Conservation (phyloP, 1,284 basidiomycete genomes). For the Sanghuangporus weigelae region DNA sequence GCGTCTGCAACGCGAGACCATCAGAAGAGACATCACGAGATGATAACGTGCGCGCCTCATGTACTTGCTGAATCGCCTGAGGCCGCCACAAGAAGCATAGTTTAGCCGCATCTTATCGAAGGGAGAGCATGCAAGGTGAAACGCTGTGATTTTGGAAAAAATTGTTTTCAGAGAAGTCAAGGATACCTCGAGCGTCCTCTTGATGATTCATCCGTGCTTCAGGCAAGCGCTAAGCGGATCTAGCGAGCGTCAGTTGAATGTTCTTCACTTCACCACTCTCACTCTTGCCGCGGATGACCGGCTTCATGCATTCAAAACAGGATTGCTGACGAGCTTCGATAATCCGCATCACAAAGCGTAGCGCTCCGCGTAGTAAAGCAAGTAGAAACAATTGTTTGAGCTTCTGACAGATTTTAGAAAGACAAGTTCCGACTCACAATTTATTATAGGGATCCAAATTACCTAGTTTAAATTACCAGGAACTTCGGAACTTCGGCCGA, state of each 20-base stretch:
- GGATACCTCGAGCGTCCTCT: background rate
- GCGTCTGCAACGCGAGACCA: background rate
- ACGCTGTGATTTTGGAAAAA: background rate
- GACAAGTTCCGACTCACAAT: too few species aligned
- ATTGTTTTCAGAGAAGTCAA: background rate
- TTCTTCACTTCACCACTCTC: background rate
- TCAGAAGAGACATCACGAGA: too few species aligned
- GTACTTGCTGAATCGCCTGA: too few species aligned
- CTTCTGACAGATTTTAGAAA: too few species aligned
- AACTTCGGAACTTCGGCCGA: background rate
- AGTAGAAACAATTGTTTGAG: background rate
- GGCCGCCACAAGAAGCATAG: background rate
- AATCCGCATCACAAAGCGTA: background rate
- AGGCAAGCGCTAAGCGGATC: background rate
- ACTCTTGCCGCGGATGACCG: background rate
- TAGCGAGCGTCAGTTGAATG: background rate
- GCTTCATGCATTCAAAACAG: background rate
- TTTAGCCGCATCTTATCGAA: background rate
- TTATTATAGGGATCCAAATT: too few species aligned
- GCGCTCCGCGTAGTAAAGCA: background rate
- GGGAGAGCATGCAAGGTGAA: background rate
- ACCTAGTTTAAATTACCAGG: background rate
- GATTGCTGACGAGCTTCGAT: background rate
- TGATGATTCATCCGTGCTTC: background rate
- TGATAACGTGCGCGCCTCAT: too few species aligned